A percentile compares a stretch with the other conserved stretches of the same genome.
These are phyloP conservation scores for Phaeosphaeriaceae sp. DNA, from an alignment of 2,329 filamentous ascomycete genomes.

Conservation along the genomic window DNA sequence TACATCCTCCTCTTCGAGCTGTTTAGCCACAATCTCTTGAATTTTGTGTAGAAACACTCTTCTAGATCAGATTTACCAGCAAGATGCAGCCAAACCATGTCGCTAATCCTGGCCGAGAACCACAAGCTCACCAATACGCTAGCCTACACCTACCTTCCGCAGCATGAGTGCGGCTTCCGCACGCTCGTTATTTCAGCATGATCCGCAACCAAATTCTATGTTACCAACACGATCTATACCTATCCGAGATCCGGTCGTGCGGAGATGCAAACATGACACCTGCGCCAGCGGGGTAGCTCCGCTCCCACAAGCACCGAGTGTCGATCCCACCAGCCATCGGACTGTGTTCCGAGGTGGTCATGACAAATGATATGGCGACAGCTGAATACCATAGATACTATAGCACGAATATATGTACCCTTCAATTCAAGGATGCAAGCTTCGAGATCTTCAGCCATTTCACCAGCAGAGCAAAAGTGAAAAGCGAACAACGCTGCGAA, in stretches of 20 bases:
- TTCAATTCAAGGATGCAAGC: background rate
- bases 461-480: background rate
- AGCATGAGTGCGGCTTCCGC: background rate
- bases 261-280: background rate
- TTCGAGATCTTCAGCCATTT: background rate
- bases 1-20: no score
- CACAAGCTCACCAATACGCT: no score
- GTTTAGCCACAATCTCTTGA: no score
- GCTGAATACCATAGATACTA: background rate
- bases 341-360: background rate
- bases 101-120: no score
- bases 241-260: background rate
- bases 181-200: background rate
- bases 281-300: conserved; percentile 2
- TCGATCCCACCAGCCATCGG: background rate
- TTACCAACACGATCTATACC: background rate
- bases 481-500: background rate
- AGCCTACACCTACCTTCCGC: background rate
- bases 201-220: background rate
- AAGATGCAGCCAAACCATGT: no score
- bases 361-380: background rate
- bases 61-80: no score
- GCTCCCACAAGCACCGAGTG: background rate
- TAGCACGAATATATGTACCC: background rate
- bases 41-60: no score